Evolutionary conservation across 257 asterid genomes (phyloP), one percentile per base, ranked within the genome.

Genomic region (Salvia hispanica): DNA sequence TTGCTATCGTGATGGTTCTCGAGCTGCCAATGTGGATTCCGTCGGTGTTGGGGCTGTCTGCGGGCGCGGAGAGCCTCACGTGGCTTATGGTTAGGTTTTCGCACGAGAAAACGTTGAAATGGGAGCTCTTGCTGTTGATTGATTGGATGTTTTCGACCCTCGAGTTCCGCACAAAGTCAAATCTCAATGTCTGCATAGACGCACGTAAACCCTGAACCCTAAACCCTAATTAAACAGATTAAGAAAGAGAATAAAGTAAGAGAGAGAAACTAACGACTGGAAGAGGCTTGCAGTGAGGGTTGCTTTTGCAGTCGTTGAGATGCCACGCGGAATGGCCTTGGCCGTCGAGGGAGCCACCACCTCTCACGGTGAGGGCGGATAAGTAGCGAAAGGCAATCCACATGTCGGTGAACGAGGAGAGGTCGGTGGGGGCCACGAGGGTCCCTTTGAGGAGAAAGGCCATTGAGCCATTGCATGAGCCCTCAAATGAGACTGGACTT

Each of bases 21-120:
- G 96, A 91, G 67, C 18, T 39, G 31, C 98, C 98, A 1, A 91
- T 85, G 52, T 69, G 85, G 60, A 91, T 87, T 31, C 98, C 96
- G 11, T 91, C 98, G 0, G 96, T 91, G 82, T 91, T 91, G 25
- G 98, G 98, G 68, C 96, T 87, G 50, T 73, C 12, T 1, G 28
- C 74, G 2, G 96, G 98, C 0, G 96, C 95, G 2, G 36, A 46
- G 10, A 91, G 1, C 2, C 51, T 18, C 0, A 87, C 39, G 2
- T 37, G 44, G 55, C 70, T 77, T 46, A 91, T 74, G 67, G 60
- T 76, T 28, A 91, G 3, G 73, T 84, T 79, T 15, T 79, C 15
- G 81, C 94, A 86, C 0, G 83, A 87, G 40, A 86, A 91, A 2
- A 91, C 14, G 81, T 72, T 79, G 63, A 91, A 14, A 31, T 91